Evolutionary conservation across 768 basidiomycete species (phyloP).

Genomic region (Lactarius vividus): DNA sequence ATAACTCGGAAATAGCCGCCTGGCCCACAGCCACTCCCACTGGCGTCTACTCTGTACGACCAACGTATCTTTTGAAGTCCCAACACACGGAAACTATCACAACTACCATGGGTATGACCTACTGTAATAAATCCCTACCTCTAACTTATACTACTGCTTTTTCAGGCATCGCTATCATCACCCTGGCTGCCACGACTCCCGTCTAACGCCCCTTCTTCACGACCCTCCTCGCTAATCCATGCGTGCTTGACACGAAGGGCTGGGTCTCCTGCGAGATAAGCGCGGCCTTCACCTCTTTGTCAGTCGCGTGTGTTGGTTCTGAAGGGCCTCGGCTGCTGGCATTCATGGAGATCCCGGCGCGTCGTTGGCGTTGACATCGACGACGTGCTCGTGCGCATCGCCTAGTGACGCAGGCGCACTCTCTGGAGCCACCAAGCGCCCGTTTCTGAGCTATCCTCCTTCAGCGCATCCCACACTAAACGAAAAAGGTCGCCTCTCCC

Average conservation of each 20-base stretch:
- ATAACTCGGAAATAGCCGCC: no score
- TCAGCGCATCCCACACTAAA: constrained; percentile 17
- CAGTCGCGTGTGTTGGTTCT: not conserved
- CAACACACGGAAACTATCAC: constrained; percentile 28
- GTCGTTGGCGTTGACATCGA: constrained; percentile 88
- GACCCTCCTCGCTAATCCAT: constrained; percentile 4
- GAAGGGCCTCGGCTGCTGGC: not conserved
- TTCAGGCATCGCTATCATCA: constrained; percentile 21
- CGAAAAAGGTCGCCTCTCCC: constrained; percentile 21
- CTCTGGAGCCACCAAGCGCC: constrained; percentile 54
- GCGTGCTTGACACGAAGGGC: constrained; percentile 22
- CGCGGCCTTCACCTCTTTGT: constrained; percentile 28
- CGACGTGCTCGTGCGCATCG: constrained; percentile 61
- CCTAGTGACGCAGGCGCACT: constrained; percentile 67
- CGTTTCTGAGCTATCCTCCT: constrained; percentile 20
- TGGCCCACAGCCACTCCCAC: not conserved
- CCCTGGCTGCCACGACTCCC: constrained; percentile 44
- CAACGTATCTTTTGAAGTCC: constrained; percentile 13
- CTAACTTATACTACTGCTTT: no score
- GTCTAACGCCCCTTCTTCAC: constrained; percentile 55
- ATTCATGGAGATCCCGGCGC: constrained; percentile 53
- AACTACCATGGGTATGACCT: constrained; percentile 14
- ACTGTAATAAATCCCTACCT: not conserved
- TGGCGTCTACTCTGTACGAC: constrained; percentile 6
- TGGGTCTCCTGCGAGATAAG: constrained; percentile 24